phyloP scores from a whole-genome alignment of 768 basidiomycete genomes.

The Hemileccinum impolitum region DNA sequence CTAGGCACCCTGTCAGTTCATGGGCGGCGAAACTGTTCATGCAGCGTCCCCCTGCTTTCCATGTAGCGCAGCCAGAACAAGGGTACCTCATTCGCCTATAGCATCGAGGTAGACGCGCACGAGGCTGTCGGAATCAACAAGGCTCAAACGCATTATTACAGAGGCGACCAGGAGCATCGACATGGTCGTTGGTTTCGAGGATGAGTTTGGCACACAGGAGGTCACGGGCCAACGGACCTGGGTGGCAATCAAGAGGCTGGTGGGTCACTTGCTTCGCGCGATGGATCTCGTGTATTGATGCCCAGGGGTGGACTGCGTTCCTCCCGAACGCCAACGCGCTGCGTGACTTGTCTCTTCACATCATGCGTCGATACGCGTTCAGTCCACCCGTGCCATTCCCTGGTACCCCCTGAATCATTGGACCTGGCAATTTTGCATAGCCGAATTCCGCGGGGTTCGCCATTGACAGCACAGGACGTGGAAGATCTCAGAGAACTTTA shows the following conservation, averaged over 20 bases:
- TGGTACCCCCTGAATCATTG: slow-evolving; percentile 54
- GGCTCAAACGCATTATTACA: slow-evolving; percentile 53
- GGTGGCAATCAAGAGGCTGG: slow-evolving; percentile 86
- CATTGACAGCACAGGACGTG: slow-evolving; percentile 55
- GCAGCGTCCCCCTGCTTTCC: slow-evolving; percentile 61
- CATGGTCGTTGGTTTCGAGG: slow-evolving; percentile 80
- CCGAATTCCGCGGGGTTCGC: slow-evolving; percentile 13
- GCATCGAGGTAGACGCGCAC: slow-evolving; percentile 75
- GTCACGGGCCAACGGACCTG: slow-evolving; percentile 57
- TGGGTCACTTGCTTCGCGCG: slow-evolving; percentile 29
- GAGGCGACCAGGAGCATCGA: slow-evolving; percentile 79
- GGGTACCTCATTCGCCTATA: slow-evolving; percentile 78
- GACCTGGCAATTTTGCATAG: slow-evolving; percentile 54
- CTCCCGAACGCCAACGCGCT: slow-evolving; percentile 61
- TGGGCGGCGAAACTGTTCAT: slow-evolving; percentile 80
- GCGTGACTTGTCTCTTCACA: slow-evolving; percentile 56
- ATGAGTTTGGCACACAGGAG: slow-evolving; percentile 29
- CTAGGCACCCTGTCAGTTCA: slow-evolving; percentile 52
- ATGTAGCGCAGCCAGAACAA: slow-evolving; percentile 63
- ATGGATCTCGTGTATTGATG: neutral
- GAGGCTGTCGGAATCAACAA: slow-evolving; percentile 38
- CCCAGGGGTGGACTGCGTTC: slow-evolving; percentile 55
- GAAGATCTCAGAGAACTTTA: slow-evolving; percentile 57
- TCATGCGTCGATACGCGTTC: slow-evolving; percentile 40
- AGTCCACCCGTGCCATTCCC: slow-evolving; percentile 55